phyloP scores from a whole-genome alignment of 768 basidiomycete genomes.

The Trichaptum fuscoviolaceum region DNA sequence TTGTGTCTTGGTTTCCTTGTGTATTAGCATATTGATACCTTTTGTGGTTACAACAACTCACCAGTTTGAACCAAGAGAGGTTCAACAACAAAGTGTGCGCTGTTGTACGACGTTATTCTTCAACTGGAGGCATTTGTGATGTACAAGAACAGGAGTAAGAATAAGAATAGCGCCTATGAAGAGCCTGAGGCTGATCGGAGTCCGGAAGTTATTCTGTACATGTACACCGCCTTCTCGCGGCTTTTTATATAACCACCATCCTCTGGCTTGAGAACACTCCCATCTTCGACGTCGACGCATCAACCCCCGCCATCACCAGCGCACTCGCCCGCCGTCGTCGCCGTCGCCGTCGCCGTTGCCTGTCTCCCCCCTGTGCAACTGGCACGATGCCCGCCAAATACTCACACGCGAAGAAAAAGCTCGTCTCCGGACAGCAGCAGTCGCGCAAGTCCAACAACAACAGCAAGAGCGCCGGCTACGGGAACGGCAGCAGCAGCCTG shows the following conservation, averaged over 20 bases:
- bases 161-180: neutral
- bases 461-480: slow-evolving; percentile 26
- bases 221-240: no score
- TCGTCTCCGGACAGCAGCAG: slow-evolving; percentile 44
- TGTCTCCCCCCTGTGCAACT: neutral
- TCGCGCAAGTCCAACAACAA: slow-evolving; percentile 24
- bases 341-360: no score
- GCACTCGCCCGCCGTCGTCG: neutral
- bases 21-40: no score
- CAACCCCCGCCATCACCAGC: neutral
- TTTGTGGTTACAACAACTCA: no score
- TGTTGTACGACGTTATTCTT: neutral
- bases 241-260: neutral
- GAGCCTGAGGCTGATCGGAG: no score
- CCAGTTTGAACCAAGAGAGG: no score
- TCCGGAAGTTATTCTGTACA: neutral
- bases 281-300: neutral
- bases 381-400: slow-evolving; percentile 61
- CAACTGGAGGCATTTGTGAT: neutral
- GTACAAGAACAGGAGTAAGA: neutral
- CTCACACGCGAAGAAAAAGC: slow-evolving; percentile 68
- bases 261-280: neutral
- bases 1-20: no score
- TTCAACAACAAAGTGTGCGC: no score
- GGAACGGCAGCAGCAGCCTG: slow-evolving; percentile 16